phyloP scores from a whole-genome alignment of 2,329 filamentous ascomycete species.

The Colletotrichum siamense region DNA sequence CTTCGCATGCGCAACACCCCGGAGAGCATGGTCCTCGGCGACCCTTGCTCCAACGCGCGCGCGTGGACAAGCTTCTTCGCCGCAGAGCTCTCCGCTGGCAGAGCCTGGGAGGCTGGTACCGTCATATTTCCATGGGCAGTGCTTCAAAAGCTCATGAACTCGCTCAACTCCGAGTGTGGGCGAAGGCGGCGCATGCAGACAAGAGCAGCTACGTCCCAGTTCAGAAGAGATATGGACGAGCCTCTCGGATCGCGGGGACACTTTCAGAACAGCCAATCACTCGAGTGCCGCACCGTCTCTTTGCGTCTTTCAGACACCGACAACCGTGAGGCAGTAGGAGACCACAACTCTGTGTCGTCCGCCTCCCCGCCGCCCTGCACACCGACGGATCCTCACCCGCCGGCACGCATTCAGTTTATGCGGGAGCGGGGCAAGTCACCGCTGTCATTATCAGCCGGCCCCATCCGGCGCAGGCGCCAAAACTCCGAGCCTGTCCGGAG shows the following conservation, averaged over 20 bases:
- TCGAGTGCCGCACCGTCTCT: background rate
- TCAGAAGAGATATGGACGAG: constrained; percentile 3
- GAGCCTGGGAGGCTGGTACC: constrained; percentile 10
- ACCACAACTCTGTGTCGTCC: background rate
- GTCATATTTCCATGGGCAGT: constrained; percentile 15
- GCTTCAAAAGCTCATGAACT: constrained; percentile 16
- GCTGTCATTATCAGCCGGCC: background rate
- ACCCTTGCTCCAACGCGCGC: constrained; percentile 13
- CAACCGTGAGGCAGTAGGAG: background rate
- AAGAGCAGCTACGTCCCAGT: background rate
- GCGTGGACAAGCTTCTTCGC: constrained; percentile 19
- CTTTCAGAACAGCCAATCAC: background rate
- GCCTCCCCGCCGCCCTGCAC: background rate
- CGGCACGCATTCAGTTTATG: constrained; percentile 6
- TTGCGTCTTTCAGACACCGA: background rate
- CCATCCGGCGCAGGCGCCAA: constrained; percentile 3
- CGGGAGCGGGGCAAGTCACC: background rate
- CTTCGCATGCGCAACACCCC: constrained; percentile 6
- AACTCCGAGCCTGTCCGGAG: constrained; percentile 10
- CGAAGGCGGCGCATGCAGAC: background rate
- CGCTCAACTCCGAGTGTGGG: constrained; percentile 6
- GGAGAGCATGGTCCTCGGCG: constrained; percentile 11
- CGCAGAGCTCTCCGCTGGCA: constrained; percentile 2
- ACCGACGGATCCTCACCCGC: background rate
- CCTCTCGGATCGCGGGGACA: background rate